phyloP scores from a whole-genome alignment of 805 yeast species.

The Clavispora vitiphila region DNA sequence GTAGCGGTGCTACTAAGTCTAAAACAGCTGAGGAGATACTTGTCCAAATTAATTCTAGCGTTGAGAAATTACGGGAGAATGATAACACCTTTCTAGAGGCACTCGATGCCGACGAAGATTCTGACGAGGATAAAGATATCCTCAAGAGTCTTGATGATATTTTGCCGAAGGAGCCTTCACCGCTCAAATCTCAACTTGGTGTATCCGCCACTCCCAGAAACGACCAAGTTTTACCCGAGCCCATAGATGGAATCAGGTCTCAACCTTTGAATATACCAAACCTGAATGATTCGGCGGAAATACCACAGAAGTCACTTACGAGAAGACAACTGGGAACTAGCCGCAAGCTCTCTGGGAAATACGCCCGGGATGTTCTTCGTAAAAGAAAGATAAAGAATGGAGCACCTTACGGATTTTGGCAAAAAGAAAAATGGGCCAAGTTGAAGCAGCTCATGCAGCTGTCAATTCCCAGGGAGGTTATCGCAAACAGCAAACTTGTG shows the following conservation, averaged over 20 bases:
- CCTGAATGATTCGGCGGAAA: no score
- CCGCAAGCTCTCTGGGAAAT: conserved; percentile 15
- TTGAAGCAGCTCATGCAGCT: conserved; percentile 24
- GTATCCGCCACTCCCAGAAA: not conserved
- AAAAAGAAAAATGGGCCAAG: conserved; percentile 28
- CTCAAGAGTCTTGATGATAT: conserved; percentile 1
- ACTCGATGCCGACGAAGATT: conserved; percentile 1
- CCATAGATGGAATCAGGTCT: no score
- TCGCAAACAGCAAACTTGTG: conserved; percentile 25
- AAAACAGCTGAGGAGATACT: conserved; percentile 16
- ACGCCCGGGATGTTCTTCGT: conserved; percentile 14
- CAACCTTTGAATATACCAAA: no score
- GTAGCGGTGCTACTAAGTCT: conserved; percentile 10
- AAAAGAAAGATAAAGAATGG: conserved; percentile 2
- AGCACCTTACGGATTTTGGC: conserved; percentile 19
- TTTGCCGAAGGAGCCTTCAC: not conserved
- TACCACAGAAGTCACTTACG: not conserved
- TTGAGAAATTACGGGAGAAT: conserved; percentile 12
- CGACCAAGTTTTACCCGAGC: no score
- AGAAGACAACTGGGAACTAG: not conserved
- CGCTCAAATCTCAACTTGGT: no score
- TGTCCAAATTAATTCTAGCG: conserved; percentile 23
- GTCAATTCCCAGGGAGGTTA: conserved; percentile 23
- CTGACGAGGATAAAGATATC: conserved; percentile 2
- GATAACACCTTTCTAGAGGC: conserved; percentile 9